Base-by-base conservation (phyloP, 176 grass and related monocot genomes). In the Saccharum officinarum region DNA sequence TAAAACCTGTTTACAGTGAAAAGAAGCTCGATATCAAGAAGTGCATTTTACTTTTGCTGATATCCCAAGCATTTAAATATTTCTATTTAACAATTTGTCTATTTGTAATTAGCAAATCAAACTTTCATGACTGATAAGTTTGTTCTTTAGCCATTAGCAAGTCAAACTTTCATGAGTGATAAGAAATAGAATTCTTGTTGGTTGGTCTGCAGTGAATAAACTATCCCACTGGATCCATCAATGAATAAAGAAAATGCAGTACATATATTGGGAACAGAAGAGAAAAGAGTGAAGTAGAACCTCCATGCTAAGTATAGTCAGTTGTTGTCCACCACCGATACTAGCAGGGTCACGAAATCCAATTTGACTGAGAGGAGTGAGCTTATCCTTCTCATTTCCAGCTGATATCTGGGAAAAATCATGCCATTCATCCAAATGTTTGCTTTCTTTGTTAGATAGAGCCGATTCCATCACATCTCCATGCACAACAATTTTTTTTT, bases 361-460 rank as follows among this genome's bases (percentile, higher is more conserved):
- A 77, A 85, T 90, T 95, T 95, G 93, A 92, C 93, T 95, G 59
- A 95, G 87, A 86, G 93, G 93, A 66, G 93, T 95, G 16, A 93
- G 89, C 87, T 89, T 90, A 68, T 87, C 81, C 86, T 92, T 93
- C 50, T 85, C 77, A 67, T 89, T 86, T 80, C 85, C 91, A 89
- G 82, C 93, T 63, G 96, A 98, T 70, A 98, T 95, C 84, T 98
- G 96, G 70, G 96, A 98, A 78, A 90, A 77, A 30, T 94, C 93
- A 93, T 89, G 82, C 52, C 80, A 85, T 72, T 63, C 79, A 16
- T 73, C 67, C 38, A 60, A 41, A 81, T 41, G 70, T 78, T 82
- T 67, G 66, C 25, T 82, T 79, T 88, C 73, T 52, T 83, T 89
- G 46, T 80, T 71, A 76, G 41, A 15, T 76, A 80, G 36, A 62